These are phyloP conservation scores for Botrytis pseudocinerea DNA, from an alignment of 2,329 filamentous ascomycete genomes.

Conservation along the genomic window DNA sequence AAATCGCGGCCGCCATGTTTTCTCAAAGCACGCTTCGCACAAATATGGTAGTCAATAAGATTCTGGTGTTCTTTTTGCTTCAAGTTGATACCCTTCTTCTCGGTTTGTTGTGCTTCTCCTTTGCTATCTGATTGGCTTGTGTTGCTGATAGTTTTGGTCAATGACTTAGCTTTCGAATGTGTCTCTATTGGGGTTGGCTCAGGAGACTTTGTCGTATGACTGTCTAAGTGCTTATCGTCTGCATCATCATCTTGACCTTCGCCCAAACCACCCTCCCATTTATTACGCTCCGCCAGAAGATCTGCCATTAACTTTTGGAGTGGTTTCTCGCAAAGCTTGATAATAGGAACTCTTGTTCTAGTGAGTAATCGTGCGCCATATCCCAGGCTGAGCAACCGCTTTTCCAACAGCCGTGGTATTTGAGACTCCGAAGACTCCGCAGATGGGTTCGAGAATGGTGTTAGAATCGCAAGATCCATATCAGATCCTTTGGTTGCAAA, in stretches of 20 bases:
- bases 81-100: constrained; percentile 24
- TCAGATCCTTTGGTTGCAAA: constrained; percentile 88
- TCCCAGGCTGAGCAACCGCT: constrained; percentile 68
- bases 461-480: constrained; percentile 82
- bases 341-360: constrained; percentile 79
- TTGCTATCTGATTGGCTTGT: background rate
- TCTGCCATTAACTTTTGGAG: constrained; percentile 58
- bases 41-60: constrained; percentile 38
- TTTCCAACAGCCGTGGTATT: constrained; percentile 75
- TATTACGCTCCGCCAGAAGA: constrained; percentile 64
- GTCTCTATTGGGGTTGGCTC: constrained; percentile 1
- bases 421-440: constrained; percentile 57
- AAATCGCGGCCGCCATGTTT: constrained; percentile 39
- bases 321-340: constrained; percentile 80
- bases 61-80: constrained; percentile 39
- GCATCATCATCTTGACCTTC: constrained; percentile 33
- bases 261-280: constrained; percentile 64
- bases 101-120: background rate
- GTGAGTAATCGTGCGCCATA: constrained; percentile 76
- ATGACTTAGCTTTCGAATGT: background rate
- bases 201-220: background rate
- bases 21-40: constrained; percentile 37
- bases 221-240: constrained; percentile 21
- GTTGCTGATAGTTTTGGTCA: background rate
- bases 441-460: constrained; percentile 57